Percentiles rank a stretch among this genome's conserved stretches.
Evolutionary conservation across 805 yeast species (phyloP).

Genomic region (Spathaspora sp.): DNA sequence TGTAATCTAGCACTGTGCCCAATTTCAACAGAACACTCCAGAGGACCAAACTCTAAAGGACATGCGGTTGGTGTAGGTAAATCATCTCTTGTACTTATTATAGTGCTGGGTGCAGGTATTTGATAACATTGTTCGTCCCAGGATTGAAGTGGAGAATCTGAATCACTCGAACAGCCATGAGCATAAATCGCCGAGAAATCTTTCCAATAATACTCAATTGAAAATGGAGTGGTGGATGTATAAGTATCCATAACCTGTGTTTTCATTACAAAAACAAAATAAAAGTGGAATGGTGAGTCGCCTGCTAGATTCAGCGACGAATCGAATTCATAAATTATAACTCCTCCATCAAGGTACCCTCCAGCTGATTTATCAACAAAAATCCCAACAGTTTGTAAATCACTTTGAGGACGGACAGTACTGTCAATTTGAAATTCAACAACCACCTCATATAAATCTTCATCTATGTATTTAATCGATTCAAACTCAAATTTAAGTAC

Average conservation of each 20-base stretch:
- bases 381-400: background rate
- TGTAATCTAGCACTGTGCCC: background rate
- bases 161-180: background rate
- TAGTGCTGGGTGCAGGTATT: background rate
- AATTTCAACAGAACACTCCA: background rate
- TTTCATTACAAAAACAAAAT: background rate
- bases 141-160: background rate
- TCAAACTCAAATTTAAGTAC: background rate
- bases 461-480: background rate
- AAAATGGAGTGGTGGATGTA: background rate
- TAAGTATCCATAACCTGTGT: background rate
- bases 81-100: background rate
- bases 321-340: background rate
- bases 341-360: background rate
- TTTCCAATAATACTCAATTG: background rate
- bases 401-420: background rate
- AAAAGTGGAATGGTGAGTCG: background rate
- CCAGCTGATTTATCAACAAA: background rate
- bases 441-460: background rate
- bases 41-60: background rate
- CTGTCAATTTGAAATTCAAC: background rate
- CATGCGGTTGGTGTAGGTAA: background rate
- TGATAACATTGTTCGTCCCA: background rate
- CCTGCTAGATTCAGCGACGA: background rate
- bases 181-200: background rate